A percentile compares a stretch with the other conserved stretches of the same genome.
These are phyloP conservation scores for Glycyrrhiza uralensis DNA, from an alignment of 306 rosid genomes.

Conservation along the genomic window DNA sequence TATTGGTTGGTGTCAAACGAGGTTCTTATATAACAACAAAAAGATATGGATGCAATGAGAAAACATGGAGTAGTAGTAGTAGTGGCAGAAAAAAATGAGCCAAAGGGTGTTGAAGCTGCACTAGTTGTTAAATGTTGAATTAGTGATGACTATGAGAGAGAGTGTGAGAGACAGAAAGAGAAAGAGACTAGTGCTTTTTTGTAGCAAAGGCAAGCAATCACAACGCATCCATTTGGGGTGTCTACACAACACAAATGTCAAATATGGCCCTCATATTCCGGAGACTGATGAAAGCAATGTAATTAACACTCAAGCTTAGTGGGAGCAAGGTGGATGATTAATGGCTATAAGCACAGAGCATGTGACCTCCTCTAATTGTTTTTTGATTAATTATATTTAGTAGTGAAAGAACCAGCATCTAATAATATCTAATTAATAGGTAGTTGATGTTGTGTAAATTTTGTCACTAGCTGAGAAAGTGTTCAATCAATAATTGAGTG, in stretches of 20 bases:
- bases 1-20: not conserved
- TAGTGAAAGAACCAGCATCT: not conserved
- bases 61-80: not conserved
- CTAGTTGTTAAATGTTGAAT: conserved; percentile 5
- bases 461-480: conserved; percentile 26
- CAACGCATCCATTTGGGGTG: conserved; percentile 26
- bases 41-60: conserved; percentile 16
- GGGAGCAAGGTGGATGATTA: conserved; percentile 21
- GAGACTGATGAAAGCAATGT: conserved; percentile 31
- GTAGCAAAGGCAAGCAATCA: conserved; percentile 5
- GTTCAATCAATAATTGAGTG: conserved; percentile 18
- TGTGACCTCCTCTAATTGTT: conserved; percentile 20
- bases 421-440: not conserved
- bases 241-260: conserved; percentile 12
- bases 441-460: not conserved
- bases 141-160: conserved; percentile 23
- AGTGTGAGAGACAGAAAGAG: not conserved
- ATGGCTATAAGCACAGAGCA: conserved; percentile 18
- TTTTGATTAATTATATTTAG: not conserved
- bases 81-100: conserved; percentile 1
- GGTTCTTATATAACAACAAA: conserved; percentile 18
- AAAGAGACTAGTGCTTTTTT: conserved; percentile 29
- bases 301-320: conserved; percentile 32
- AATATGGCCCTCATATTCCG: conserved; percentile 25
- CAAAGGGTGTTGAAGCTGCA: not conserved